Base-by-base conservation (phyloP, 2,329 filamentous ascomycete species). In the Xylaria multiplex region DNA sequence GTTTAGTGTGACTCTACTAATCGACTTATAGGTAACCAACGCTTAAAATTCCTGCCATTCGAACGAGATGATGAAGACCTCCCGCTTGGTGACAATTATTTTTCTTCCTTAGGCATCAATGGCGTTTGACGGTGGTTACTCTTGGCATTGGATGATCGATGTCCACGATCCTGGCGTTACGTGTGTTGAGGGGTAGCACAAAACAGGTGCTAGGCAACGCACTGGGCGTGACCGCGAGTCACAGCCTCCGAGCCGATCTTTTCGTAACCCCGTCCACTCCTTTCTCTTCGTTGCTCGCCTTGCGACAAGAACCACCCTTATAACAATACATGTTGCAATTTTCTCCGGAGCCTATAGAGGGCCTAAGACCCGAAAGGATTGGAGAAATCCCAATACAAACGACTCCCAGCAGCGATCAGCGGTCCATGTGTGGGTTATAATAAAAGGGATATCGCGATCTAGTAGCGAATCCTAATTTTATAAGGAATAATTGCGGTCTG, bases 81-180 rank as follows among this genome's bases (percentile, higher is more conserved):
- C 71, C 70, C 69, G 71, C 70, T 62, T 74, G 76, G 72, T 74
- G 73, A 67, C 69, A 72, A 65, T 70, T 73, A 68, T 72, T 66
- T 71, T 75, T 71, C 63, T 69, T 71, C 68, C 68, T 76, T 74
- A 67, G 74, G 76, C 76, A 77, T 77, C 72, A 74, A 76, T 71
- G 76, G 75, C 75, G 74, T 77, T 76, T 69, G 69, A 73, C 69
- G 76, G 76, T 72, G 75, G 72, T 73, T 70, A 69, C 62, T 73
- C 68, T 74, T 73, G 65, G 74, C 72, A 74, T 76, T 71, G 71
- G 72, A 73, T 71, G 72, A 73, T 74, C 72, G 70, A 72, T 74
- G 70, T 66, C 69, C 71, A 75, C 70, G 72, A 75, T 74, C 73
- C 72, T 69, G 76, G 76, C 75, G 76, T 77, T 77, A 70, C 73